A percentile compares a stretch with the other conserved stretches of the same genome.
phyloP scores from a whole-genome alignment of 768 basidiomycete genomes.

The Butyriboletus loyo region DNA sequence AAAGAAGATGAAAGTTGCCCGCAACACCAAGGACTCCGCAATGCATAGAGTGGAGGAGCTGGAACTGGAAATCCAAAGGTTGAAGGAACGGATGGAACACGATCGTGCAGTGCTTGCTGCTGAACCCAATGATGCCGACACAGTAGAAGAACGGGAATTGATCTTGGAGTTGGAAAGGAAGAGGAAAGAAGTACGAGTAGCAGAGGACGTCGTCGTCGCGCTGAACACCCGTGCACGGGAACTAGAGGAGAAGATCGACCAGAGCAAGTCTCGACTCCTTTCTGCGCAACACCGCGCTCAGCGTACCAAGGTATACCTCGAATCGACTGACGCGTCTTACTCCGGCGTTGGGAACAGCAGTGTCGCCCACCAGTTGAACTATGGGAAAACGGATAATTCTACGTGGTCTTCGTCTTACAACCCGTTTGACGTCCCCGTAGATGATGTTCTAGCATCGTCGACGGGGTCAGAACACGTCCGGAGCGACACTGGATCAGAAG shows the following conservation, averaged over 20 bases:
- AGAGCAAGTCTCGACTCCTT: constrained; percentile 58
- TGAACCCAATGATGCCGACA: constrained; percentile 42
- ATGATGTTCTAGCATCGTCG: constrained; percentile 19
- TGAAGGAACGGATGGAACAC: constrained; percentile 52
- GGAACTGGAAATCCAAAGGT: constrained; percentile 55
- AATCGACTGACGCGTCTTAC: constrained; percentile 15
- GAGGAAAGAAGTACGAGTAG: constrained; percentile 50
- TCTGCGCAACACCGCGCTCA: constrained; percentile 59
- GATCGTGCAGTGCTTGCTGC: constrained; percentile 52
- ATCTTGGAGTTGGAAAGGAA: constrained; percentile 49
- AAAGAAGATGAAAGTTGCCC: constrained; percentile 75
- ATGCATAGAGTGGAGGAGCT: constrained; percentile 54
- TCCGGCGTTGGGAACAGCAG: constrained; percentile 2
- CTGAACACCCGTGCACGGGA: constrained; percentile 67
- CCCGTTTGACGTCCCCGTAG: constrained; percentile 27
- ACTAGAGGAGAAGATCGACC: constrained; percentile 66
- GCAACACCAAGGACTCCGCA: constrained; percentile 60
- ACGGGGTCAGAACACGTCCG: constrained; percentile 8
- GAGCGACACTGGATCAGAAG: constrained; percentile 11
- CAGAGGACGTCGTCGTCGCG: constrained; percentile 64
- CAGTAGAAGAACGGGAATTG: constrained; percentile 44
- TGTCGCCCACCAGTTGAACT: constrained; percentile 4
- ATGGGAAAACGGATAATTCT: constrained; percentile 14
- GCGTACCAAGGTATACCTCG: constrained; percentile 35
- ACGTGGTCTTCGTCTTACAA: constrained; percentile 30